Evolutionary conservation across 2,329 filamentous ascomycete genomes (phyloP).

Genomic region (Albophoma yamanashiensis): DNA sequence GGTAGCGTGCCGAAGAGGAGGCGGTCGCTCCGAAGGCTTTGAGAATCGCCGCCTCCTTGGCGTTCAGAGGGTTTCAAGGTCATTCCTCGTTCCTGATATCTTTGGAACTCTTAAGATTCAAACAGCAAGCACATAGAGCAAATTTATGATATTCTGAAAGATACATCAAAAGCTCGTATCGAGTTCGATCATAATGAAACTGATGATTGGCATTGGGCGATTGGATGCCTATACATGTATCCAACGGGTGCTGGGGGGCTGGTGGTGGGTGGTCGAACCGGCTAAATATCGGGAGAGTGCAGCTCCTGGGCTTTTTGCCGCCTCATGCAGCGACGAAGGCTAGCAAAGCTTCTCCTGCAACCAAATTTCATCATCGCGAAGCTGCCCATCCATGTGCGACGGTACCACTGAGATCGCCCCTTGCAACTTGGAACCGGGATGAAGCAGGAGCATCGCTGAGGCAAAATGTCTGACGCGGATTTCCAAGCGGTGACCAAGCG

Average conservation of each 20-base stretch:
- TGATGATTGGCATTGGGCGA: background rate
- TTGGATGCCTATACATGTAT: too few species aligned
- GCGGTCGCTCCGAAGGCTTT: conserved; percentile 9
- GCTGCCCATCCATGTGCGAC: conserved; percentile 24
- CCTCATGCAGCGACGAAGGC: conserved; percentile 9
- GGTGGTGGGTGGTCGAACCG: conserved; percentile 5
- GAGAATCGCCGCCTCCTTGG: background rate
- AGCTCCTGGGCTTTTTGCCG: conserved; percentile 20
- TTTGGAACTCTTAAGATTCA: background rate
- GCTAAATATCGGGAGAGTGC: conserved; percentile 19
- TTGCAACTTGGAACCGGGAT: conserved; percentile 31
- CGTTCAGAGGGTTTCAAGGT: background rate
- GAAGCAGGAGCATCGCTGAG: conserved; percentile 23
- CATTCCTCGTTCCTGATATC: background rate
- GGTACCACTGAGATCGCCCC: conserved; percentile 19
- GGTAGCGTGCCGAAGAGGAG: conserved; percentile 17
- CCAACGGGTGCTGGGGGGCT: too few species aligned
- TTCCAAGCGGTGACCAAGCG: conserved; percentile 81
- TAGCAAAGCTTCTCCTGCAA: conserved; percentile 4
- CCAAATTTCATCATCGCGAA: conserved; percentile 10
- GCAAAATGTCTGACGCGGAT: conserved; percentile 64
- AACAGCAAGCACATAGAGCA: background rate
- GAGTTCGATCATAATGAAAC: background rate
- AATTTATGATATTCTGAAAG: background rate
- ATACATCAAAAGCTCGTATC: background rate